Evolutionary conservation across 2,329 filamentous ascomycete species (phyloP), one percentile per base, ranked within the genome.

Genomic region (Diplocarpon mali): DNA sequence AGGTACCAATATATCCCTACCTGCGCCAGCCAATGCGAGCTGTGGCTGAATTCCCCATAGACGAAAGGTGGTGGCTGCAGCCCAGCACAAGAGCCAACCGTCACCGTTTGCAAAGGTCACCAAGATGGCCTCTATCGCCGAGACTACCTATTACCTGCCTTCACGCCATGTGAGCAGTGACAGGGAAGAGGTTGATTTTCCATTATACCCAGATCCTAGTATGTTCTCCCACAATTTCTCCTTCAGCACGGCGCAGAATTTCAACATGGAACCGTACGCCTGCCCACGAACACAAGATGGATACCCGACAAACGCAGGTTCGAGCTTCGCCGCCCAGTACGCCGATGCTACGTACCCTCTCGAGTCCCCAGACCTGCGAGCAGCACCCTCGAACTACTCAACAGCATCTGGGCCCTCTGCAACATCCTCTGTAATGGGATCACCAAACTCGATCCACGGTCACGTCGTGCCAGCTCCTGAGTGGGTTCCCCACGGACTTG

Each of bases 61-160:
- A 54, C 48, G 51, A 50, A 47, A 45, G 42, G 49, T 53, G 53
- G 51, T 55, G 55, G 54, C 50, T 53, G 51, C 44, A 39, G 42
- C 31, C 43, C 39, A 44, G 45, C 44, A 48, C 49, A 55, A 42
- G 36, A 51, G 46, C 53, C 49, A 51, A 49, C 51, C 46, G 44
- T 53, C 48, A 49, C 52, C 46, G 56, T 58, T 54, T 56, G 0
- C 88, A 88, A 1, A 72, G 94, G 17, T 74, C 95, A 38, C 86
- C 85, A 6, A 74, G 78, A 17, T 69, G 87, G 10, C 86, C 80
- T 1, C 68, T 73, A 7, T 83, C 81, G 29, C 83, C 85, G 0
- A 96, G 93, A 64, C 77, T 95, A 52, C 84, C 81, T 56, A 95
- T 95, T 44, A 92, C 89, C 10, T 98, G 92, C 67, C 98, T 12